Conservation (phyloP, 78 protist species). For the Dictyostelium brefeldianum region DNA sequence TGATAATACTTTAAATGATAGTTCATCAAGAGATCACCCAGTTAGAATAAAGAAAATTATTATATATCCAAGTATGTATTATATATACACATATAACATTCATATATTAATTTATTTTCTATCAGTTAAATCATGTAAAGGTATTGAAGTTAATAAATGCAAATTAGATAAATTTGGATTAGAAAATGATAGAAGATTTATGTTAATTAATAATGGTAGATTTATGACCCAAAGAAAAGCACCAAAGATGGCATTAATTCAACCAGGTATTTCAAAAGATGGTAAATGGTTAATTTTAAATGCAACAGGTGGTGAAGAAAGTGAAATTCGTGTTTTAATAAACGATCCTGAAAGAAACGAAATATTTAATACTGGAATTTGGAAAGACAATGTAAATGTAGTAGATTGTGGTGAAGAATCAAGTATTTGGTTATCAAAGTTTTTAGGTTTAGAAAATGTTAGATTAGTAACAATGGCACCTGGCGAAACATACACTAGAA, state of each 20-base stretch:
- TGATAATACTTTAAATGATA: no score
- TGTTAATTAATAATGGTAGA: slow-evolving; percentile 17
- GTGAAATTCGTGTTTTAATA: neutral
- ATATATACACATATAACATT: neutral
- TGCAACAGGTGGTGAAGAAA: neutral
- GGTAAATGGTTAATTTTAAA: slow-evolving; percentile 18
- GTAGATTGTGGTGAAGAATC: slow-evolving; percentile 38
- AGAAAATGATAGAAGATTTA: slow-evolving; percentile 66
- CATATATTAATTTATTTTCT: neutral
- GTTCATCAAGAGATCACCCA: no score
- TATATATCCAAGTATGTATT: neutral
- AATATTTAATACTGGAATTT: neutral
- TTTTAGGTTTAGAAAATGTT: neutral
- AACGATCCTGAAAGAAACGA: neutral
- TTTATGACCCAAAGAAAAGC: slow-evolving; percentile 36
- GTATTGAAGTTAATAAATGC: slow-evolving; percentile 32
- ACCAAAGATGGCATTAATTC: slow-evolving; percentile 27
- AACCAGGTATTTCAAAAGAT: neutral
- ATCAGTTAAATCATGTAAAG: slow-evolving; percentile 67
- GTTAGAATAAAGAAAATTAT: neutral
- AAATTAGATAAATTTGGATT: slow-evolving; percentile 37
- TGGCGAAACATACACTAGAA: neutral
- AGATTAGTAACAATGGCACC: slow-evolving; percentile 8
- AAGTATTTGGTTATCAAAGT: slow-evolving; percentile 9
- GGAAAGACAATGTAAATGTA: slow-evolving; percentile 25